Percentiles rank a stretch among this genome's conserved stretches.
These are phyloP conservation scores for Amaranthus cruentus DNA, from an alignment of 148 eudicot genomes.

Conservation along the genomic window DNA sequence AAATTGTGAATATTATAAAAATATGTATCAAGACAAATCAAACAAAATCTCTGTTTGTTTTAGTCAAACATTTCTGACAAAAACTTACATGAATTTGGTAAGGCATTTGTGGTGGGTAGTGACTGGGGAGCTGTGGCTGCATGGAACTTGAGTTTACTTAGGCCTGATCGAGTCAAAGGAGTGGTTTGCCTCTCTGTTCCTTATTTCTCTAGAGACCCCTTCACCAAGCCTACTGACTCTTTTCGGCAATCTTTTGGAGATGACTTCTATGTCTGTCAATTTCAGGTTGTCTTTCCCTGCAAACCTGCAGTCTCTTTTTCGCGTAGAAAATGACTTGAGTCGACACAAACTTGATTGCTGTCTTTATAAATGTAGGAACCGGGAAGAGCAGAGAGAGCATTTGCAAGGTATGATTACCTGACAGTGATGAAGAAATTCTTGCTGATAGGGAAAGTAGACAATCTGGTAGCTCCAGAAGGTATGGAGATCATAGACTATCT, in stretches of 20 bases:
- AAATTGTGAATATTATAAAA: too few relatives aligned
- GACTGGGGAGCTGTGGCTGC: conserved; percentile 58
- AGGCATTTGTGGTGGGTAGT: conserved; percentile 51
- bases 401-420: conserved; percentile 44
- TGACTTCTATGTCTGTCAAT: conserved; percentile 39
- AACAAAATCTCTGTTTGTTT: not conserved
- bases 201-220: conserved; percentile 28
- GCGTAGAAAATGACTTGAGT: too few relatives aligned
- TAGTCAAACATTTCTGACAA: not conserved
- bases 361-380: conserved; percentile 30
- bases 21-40: too few relatives aligned
- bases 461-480: conserved; percentile 42
- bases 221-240: conserved; percentile 22
- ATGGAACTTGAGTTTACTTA: conserved; percentile 46
- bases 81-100: not conserved
- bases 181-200: conserved; percentile 39
- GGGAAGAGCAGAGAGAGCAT: conserved; percentile 58
- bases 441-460: conserved; percentile 35
- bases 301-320: not conserved
- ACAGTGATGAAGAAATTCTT: conserved; percentile 51
- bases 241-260: conserved; percentile 35
- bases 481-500: conserved; percentile 52
- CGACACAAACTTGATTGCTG: not conserved
- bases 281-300: conserved; percentile 36
- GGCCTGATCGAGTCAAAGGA: conserved; percentile 50